Base-by-base conservation (phyloP, 768 basidiomycete genomes). In the Coprinellus aureogranulatus region DNA sequence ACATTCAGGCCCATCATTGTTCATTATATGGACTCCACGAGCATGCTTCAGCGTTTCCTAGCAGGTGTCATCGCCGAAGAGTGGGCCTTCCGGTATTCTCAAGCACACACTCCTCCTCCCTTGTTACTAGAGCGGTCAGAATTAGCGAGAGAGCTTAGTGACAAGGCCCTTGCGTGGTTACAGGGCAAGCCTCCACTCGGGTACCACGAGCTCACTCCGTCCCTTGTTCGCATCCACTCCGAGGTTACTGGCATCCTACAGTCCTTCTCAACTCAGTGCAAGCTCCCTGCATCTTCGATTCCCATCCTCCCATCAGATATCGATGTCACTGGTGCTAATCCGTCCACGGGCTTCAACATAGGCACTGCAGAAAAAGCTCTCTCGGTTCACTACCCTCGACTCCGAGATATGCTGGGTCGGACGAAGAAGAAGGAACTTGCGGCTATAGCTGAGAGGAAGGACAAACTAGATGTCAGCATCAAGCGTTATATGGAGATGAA, bases 41-140 rank as follows among this genome's bases (percentile, higher is more conserved):
- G 92, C 66, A 95, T 95, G 82, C 80, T 98, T 16, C 95, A 97
- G 67, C 90, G 90, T 61, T 86, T 94, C 67, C 72, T 98, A 42
- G 76, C 88, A n/a, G 88, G 92, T 18, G 82, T 91, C 49, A 80
- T 98, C 57, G 75, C 94, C 0, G 92, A 96, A 70, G 93, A 98
- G 75, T 98, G 95, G 97, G 92, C 94, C 4, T 74, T 74, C 9
- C 78, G 81, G 44, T 79, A 83, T 61, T 80, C 81, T 46, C 22
- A 72, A 10, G 45, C 61, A 0, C 34, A 62, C 27, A 51, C 72
- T 6, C 58, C 73, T 12, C 58, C 65, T 1, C 62, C 65, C 4
- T 72, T 81, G 41, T 77, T 90, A 47, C 77, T 84, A 22, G 81
- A 88, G 49, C 67, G 65, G 30, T 86, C 85, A 12, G 68, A 77